Evolutionary conservation across 129 eudicot genomes (phyloP).

Genomic region (Dittrichia graveolens): DNA sequence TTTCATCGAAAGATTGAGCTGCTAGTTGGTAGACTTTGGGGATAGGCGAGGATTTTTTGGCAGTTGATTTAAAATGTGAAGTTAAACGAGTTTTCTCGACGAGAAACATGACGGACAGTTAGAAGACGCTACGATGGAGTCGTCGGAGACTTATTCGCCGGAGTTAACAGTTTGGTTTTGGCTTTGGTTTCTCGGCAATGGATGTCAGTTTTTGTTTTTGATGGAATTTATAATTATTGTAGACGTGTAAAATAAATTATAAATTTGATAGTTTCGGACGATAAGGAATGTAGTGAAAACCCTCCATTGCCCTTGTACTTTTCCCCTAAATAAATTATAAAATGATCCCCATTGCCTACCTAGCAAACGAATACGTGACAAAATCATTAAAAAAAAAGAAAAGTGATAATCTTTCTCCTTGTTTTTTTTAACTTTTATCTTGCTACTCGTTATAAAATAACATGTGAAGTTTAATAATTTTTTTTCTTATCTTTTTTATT

Average conservation of each 20-base stretch:
- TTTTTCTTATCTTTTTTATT: no score
- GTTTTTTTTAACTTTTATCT: no score
- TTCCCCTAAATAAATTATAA: no score
- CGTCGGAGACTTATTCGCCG: constrained; percentile 25
- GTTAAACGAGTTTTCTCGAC: constrained; percentile 42
- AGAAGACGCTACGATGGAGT: neutral
- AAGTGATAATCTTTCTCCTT: no score
- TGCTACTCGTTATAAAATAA: no score
- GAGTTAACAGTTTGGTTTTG: neutral
- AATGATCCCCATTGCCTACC: no score
- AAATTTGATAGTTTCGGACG: constrained; percentile 5
- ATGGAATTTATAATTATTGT: neutral
- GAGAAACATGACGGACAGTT: constrained; percentile 40
- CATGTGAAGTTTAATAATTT: no score
- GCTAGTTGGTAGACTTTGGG: constrained; percentile 26
- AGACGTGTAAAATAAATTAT: neutral
- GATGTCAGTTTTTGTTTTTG: neutral
- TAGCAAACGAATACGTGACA: no score
- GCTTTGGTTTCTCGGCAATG: neutral
- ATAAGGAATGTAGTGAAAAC: constrained; percentile 23
- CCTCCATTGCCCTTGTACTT: constrained; percentile 25
- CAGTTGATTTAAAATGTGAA: constrained; percentile 35
- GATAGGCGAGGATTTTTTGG: constrained; percentile 22
- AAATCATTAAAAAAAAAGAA: no score
- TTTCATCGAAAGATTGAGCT: constrained; percentile 41